Percentiles rank a stretch among this genome's conserved stretches.
These are phyloP conservation scores for Nitzschia sp. DNA, from an alignment of 108 stramenopile genomes.

Conservation along the genomic window DNA sequence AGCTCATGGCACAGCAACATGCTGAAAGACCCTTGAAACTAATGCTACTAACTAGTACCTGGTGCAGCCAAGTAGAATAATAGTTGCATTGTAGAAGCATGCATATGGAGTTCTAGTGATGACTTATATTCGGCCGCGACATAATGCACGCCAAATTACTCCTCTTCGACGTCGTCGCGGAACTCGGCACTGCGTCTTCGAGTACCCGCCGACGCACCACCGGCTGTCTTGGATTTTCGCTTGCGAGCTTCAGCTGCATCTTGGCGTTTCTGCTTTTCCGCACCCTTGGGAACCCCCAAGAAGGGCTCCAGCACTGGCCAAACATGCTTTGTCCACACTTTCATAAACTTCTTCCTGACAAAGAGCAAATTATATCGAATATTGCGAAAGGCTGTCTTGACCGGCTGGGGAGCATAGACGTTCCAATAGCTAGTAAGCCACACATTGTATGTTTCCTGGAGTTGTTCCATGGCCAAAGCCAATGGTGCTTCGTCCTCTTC, in stretches of 20 bases:
- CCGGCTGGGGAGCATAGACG: slow-evolving; percentile 67
- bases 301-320: slow-evolving; percentile 87
- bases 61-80: no score
- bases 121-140: no score
- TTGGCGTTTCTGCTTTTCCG: slow-evolving; percentile 74
- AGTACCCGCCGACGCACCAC: slow-evolving; percentile 30
- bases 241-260: slow-evolving; percentile 67
- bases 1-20: no score
- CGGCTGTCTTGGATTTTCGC: slow-evolving; percentile 19
- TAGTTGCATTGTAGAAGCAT: no score
- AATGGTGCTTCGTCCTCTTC: slow-evolving; percentile 87
- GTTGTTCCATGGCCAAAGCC: slow-evolving; percentile 65
- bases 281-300: slow-evolving; percentile 77
- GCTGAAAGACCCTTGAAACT: no score
- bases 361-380: slow-evolving; percentile 74
- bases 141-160: no score
- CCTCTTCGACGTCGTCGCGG: slow-evolving; percentile 74
- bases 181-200: slow-evolving; percentile 73
- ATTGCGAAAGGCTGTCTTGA: slow-evolving; percentile 77
- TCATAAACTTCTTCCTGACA: slow-evolving; percentile 68
- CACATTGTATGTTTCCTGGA: slow-evolving; percentile 59
- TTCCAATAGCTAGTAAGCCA: slow-evolving; percentile 66
- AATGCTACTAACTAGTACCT: no score
- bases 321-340: slow-evolving; percentile 70
- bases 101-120: no score